A percentile compares a stretch with the other conserved stretches of the same genome.
These are phyloP conservation scores for Phytophthora foliorum DNA, from an alignment of 352 stramenopile species.

Conservation along the genomic window DNA sequence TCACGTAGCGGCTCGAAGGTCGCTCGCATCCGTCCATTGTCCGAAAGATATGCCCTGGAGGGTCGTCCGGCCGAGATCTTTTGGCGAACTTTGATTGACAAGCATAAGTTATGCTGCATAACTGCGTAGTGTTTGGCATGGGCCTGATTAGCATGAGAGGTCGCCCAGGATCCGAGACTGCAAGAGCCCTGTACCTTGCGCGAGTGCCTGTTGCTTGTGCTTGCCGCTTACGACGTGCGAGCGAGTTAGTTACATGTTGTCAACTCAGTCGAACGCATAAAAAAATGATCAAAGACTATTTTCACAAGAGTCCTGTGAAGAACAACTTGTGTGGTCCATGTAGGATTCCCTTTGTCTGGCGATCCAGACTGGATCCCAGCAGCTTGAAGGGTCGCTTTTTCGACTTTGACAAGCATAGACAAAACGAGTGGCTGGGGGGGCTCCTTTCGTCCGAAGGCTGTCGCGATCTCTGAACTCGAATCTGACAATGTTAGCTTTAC, in stretches of 20 bases:
- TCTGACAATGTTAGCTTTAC: too few relatives aligned
- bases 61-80: constrained; percentile 22
- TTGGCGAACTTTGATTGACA: constrained; percentile 19
- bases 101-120: too few relatives aligned
- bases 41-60: constrained; percentile 22
- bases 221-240: not conserved
- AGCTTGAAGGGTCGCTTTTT: not conserved
- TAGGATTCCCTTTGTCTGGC: too few relatives aligned
- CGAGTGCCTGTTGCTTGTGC: not conserved
- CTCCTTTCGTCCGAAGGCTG: not conserved
- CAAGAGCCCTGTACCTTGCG: not conserved
- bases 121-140: constrained; percentile 12
- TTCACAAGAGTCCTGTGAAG: too few relatives aligned
- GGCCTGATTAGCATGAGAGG: constrained; percentile 26
- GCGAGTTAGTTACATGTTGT: too few relatives aligned
- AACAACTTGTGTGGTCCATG: too few relatives aligned
- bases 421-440: not conserved
- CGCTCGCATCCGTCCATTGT: constrained; percentile 11
- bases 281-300: too few relatives aligned
- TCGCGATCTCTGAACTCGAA: too few relatives aligned
- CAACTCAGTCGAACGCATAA: too few relatives aligned
- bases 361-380: too few relatives aligned
- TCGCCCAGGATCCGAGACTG: not conserved
- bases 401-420: not conserved
- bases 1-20: constrained; percentile 4